A percentile compares a stretch with the other conserved stretches of the same genome.
phyloP scores from a whole-genome alignment of 768 basidiomycete species.

The Lentinus tigrinus region DNA sequence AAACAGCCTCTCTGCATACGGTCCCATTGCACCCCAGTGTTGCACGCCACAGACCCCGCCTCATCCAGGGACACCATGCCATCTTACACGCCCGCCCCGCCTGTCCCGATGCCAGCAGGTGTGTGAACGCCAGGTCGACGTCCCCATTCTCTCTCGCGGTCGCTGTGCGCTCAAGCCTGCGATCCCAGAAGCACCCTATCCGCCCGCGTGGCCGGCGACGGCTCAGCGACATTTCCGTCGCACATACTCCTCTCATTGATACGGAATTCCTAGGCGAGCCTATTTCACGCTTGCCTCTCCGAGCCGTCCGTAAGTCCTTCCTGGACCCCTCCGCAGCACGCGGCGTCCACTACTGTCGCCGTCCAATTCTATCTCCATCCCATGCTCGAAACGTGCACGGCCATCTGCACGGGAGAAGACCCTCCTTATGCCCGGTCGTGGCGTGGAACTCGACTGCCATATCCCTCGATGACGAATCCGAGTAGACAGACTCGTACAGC shows the following conservation, averaged over 20 bases:
- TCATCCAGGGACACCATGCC: neutral
- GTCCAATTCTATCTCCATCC: slow-evolving; percentile 11
- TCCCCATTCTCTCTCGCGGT: slow-evolving; percentile 20
- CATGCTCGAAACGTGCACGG: neutral
- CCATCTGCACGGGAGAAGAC: slow-evolving; percentile 2
- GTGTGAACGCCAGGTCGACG: slow-evolving; percentile 21
- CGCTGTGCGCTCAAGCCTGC: slow-evolving; percentile 3
- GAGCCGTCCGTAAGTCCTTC: neutral
- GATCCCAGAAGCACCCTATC: slow-evolving; percentile 6
- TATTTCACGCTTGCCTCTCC: slow-evolving; percentile 5
- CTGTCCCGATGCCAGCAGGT: slow-evolving; percentile 16
- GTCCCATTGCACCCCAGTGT: neutral
- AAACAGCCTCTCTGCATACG: neutral
- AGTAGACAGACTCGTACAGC: slow-evolving; percentile 14
- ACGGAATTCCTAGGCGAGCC: slow-evolving; percentile 15
- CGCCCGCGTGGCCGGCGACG: slow-evolving; percentile 5
- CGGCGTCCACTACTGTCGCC: slow-evolving; percentile 3
- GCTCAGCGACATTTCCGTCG: slow-evolving; percentile 16
- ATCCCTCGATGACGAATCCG: neutral
- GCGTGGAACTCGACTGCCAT: slow-evolving; percentile 10
- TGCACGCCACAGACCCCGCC: neutral
- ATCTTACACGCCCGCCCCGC: slow-evolving; percentile 11
- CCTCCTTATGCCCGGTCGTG: slow-evolving; percentile 11
- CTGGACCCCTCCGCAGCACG: slow-evolving; percentile 12
- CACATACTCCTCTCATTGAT: slow-evolving; percentile 15